phyloP scores from a whole-genome alignment of 495 filamentous ascomycete species.

The Podospora pseudopauciseta region DNA sequence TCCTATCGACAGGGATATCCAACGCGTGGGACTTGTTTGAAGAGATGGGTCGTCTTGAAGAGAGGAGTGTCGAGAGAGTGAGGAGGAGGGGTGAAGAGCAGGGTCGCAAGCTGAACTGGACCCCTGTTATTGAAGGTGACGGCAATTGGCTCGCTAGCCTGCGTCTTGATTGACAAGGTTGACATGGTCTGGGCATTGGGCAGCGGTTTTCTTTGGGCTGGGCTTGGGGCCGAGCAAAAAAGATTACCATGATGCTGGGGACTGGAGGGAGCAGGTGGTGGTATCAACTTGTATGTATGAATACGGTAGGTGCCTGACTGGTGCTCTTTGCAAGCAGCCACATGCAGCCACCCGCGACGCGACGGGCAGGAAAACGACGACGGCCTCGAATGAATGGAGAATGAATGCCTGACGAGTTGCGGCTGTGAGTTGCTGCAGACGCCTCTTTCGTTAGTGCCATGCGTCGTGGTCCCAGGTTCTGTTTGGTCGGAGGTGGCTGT shows the following conservation, averaged over 20 bases:
- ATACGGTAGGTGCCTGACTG: too few relatives aligned
- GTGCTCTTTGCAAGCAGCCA: not conserved
- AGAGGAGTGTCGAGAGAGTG: too few relatives aligned
- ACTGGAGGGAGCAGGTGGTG: too few relatives aligned
- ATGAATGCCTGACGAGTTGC: not conserved
- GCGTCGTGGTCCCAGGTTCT: not conserved
- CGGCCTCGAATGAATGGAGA: not conserved
- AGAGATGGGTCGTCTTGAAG: too few relatives aligned
- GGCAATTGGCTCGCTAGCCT: too few relatives aligned
- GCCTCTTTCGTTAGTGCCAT: not conserved
- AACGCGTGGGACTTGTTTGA: too few relatives aligned
- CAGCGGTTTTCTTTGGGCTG: not conserved
- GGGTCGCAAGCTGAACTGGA: not conserved
- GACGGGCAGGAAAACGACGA: not conserved
- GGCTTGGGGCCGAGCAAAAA: too few relatives aligned
- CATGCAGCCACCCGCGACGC: not conserved
- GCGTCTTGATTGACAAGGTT: not conserved
- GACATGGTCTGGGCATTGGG: not conserved
- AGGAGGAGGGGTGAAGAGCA: too few relatives aligned
- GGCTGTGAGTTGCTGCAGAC: not conserved
- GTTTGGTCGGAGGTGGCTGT: not conserved
- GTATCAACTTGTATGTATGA: too few relatives aligned
- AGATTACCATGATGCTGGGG: too few relatives aligned
- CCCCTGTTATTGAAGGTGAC: not conserved
- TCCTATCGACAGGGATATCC: too few relatives aligned